phyloP scores from a whole-genome alignment of 345 rosid species.

The Barbarea vulgaris region DNA sequence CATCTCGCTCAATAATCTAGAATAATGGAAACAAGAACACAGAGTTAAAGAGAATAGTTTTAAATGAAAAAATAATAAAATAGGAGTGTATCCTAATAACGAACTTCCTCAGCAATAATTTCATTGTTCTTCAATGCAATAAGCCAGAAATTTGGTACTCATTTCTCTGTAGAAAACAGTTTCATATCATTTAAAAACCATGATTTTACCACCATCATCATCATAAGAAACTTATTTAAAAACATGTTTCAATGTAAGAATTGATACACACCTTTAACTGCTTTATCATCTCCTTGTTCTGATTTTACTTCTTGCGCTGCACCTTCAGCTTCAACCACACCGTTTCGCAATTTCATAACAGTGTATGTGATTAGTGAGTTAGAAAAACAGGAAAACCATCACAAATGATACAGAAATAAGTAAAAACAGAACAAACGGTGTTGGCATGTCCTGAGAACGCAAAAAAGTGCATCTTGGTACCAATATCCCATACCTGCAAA shows the following conservation, averaged over 20 bases:
- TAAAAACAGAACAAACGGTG: too few relatives aligned
- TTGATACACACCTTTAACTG: conserved; percentile 54
- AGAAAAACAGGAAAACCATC: conserved; percentile 5
- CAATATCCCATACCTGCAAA: too few relatives aligned
- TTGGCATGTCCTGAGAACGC: too few relatives aligned
- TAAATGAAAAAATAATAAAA: not conserved
- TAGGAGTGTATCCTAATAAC: conserved; percentile 9
- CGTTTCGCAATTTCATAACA: conserved; percentile 87
- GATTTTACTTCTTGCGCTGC: conserved; percentile 47
- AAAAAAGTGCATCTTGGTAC: too few relatives aligned
- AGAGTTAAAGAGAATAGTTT: not conserved
- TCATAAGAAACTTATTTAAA: not conserved
- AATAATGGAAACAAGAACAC: not conserved
- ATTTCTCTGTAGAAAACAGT: conserved; percentile 61
- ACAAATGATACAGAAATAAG: not conserved
- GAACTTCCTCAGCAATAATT: conserved; percentile 81
- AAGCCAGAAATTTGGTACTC: conserved; percentile 97
- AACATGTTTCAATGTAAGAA: not conserved
- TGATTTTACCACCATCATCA: not conserved
- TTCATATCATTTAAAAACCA: conserved; percentile 20
- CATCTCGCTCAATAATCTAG: conserved; percentile 90
- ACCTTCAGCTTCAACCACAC: conserved; percentile 72
- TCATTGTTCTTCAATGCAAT: conserved; percentile 94
- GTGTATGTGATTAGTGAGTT: conserved; percentile 42
- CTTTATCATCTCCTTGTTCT: conserved; percentile 60